Percentiles rank a stretch among this genome's conserved stretches.
phyloP scores from a whole-genome alignment of 148 eudicot genomes.

The Chenopodium berlandieri region DNA sequence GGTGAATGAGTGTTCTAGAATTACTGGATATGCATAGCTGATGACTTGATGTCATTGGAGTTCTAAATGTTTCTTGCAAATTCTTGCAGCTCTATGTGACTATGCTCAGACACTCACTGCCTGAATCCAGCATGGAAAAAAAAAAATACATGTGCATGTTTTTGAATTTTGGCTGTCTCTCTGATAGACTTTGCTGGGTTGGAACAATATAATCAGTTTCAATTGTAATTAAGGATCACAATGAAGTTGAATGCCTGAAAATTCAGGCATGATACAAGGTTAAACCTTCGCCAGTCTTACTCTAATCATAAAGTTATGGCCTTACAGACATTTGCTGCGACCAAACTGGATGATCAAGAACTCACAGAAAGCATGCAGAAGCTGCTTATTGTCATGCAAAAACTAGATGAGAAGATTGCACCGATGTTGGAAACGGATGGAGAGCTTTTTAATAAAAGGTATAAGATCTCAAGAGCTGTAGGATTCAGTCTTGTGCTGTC shows the following conservation, averaged over 20 bases:
- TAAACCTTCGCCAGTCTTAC: not conserved
- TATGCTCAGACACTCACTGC: not conserved
- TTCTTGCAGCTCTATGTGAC: not conserved
- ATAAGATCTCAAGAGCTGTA: conserved; percentile 18
- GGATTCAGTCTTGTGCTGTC: not conserved
- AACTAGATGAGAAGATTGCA: conserved; percentile 75
- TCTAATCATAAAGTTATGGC: conserved; percentile 15
- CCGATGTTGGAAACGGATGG: conserved; percentile 94
- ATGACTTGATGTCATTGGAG: not conserved
- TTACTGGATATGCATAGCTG: not conserved
- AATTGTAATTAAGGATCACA: not conserved
- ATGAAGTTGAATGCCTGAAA: not conserved
- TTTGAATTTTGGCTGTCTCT: not conserved
- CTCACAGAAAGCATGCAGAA: conserved; percentile 90
- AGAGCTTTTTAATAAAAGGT: conserved; percentile 85
- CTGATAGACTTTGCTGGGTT: not conserved
- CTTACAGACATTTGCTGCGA: conserved; percentile 84
- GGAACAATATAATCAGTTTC: not conserved
- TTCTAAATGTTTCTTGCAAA: not conserved
- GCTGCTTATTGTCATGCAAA: conserved; percentile 91
- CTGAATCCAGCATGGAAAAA: not conserved
- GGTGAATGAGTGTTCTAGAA: not conserved
- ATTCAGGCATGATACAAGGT: not conserved
- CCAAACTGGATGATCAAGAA: conserved; percentile 78
- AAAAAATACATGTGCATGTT: not conserved